Evolutionary conservation across 2,329 filamentous ascomycete genomes (phyloP), one percentile per base, ranked within the genome.

Genomic region (Claviceps purpurea): DNA sequence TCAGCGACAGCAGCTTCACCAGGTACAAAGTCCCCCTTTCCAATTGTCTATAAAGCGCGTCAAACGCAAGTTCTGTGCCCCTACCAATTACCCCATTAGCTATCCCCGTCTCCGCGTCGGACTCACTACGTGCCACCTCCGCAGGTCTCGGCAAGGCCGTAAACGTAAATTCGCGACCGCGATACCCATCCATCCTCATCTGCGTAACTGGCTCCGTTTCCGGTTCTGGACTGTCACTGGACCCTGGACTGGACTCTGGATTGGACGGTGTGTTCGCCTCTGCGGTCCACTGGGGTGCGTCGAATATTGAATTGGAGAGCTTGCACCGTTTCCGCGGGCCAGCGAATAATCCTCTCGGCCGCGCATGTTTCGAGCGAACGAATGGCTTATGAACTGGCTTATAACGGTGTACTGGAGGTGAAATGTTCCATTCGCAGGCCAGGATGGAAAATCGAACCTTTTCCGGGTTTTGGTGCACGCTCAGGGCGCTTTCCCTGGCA

Each of bases 361-460:
- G 47, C 3, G 18, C 47, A 30, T 14, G 1, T 11, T 50, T 39
- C 3, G 39, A 49, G 11, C 22, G n/a, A 34, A 13, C 1, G 3
- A 5, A 8, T 6, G 22, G 20, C 18, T 11, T 16, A 18, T 13
- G 1, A 2, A 14, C 6, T 6, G 34, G 30, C 24, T 11, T 16
- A 14, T 13, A 34, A 11, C 22, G 37, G 20, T 52, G 46, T 18
- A 40, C 10, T 38, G 53, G 53, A 13, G 50, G 50, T 16, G 18
- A 8, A 14, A 66, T 61, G 5, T 58, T 54, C 69, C 68, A 73
- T 55, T 73, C 67, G 54, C 70, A 73, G 1, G 65, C 68, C 40
- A 74, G 48, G 4, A 74, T 59, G 26, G 67, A 64, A 54, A 74
- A 74, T 14, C 65, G 58, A 47, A 74, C 72, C 6, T 57, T 57